These are phyloP conservation scores for Claviceps sp. DNA, from an alignment of 2,329 filamentous ascomycete genomes.

Conservation along the genomic window DNA sequence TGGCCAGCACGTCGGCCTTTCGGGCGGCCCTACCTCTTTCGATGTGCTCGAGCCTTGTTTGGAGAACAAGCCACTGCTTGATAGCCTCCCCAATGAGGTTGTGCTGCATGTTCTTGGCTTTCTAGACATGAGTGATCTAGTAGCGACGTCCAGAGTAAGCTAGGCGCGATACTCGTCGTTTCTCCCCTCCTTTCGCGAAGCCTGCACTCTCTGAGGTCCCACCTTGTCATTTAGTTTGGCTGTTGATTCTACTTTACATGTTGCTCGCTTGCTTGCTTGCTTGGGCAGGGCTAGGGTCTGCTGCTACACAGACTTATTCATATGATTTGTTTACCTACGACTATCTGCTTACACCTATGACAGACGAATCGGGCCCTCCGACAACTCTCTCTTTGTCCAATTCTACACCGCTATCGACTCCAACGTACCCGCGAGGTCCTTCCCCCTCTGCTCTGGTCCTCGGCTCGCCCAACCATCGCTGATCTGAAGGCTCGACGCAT, in stretches of 20 bases:
- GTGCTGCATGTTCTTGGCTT: constrained; percentile 41
- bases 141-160: constrained; percentile 43
- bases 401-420: constrained; percentile 50
- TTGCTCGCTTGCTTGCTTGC: neutral
- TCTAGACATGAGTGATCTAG: constrained; percentile 43
- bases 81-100: constrained; percentile 41
- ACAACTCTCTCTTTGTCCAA: constrained; percentile 46
- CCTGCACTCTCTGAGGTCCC: too few relatives aligned
- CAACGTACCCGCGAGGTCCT: constrained; percentile 41
- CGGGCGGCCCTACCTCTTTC: neutral
- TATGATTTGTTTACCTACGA: too few relatives aligned
- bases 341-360: neutral
- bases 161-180: neutral
- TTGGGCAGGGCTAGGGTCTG: neutral
- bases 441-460: constrained; percentile 39
- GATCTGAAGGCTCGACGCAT: constrained; percentile 52
- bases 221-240: too few relatives aligned
- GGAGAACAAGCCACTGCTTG: constrained; percentile 13
- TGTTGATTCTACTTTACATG: too few relatives aligned
- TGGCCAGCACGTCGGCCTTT: neutral
- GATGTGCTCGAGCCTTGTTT: neutral
- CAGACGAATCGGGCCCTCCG: constrained; percentile 52
- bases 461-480: constrained; percentile 43
- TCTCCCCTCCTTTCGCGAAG: neutral
- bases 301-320: too few relatives aligned